A percentile compares a stretch with the other conserved stretches of the same genome.
These are phyloP conservation scores for Dioscorea alata DNA, from an alignment of 106 monocot species.

Conservation along the genomic window DNA sequence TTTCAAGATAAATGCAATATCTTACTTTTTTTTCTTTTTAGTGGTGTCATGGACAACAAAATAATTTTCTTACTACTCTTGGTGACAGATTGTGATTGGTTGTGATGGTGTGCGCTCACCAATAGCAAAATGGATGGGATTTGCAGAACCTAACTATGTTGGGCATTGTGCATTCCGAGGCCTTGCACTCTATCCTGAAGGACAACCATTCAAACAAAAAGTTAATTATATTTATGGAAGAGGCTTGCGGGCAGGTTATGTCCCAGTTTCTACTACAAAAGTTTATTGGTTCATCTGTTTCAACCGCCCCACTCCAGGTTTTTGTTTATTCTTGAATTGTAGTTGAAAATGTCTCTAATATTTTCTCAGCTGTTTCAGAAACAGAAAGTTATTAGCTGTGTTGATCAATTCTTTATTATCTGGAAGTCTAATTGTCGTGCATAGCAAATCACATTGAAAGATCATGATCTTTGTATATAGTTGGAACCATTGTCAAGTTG, in stretches of 20 bases:
- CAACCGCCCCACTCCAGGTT: slow-evolving; percentile 78
- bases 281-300: slow-evolving; percentile 97
- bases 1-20: no score
- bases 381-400: not conserved
- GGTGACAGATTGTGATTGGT: slow-evolving; percentile 72
- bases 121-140: slow-evolving; percentile 95
- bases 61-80: not conserved
- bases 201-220: slow-evolving; percentile 61
- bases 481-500: no score
- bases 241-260: slow-evolving; percentile 73
- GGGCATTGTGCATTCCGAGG: slow-evolving; percentile 92
- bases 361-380: not conserved
- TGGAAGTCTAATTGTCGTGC: not conserved
- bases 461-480: not conserved
- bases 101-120: slow-evolving; percentile 83
- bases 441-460: not conserved
- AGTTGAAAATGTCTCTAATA: not conserved
- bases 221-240: slow-evolving; percentile 80
- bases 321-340: not conserved
- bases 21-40: not conserved
- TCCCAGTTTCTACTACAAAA: slow-evolving; percentile 78
- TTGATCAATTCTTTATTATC: not conserved
- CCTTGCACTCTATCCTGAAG: slow-evolving; percentile 66
- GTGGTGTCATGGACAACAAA: not conserved
- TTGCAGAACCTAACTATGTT: slow-evolving; percentile 78